Percentiles rank a stretch among this genome's conserved stretches.
phyloP scores from a whole-genome alignment of 2,329 filamentous ascomycete species.

The Lasiodiplodia citricola region DNA sequence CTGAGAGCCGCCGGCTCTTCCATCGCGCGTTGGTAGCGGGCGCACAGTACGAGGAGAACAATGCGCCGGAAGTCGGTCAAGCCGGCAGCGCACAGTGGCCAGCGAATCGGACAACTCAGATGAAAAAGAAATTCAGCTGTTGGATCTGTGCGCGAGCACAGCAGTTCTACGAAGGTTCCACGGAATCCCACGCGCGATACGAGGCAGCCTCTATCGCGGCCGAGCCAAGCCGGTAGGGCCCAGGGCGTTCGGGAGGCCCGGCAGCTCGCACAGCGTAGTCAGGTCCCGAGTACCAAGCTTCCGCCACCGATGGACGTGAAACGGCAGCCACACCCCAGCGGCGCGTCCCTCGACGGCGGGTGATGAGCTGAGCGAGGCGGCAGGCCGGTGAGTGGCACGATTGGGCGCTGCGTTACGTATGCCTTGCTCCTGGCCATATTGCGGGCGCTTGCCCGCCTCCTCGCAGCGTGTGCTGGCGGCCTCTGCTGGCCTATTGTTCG shows the following conservation, averaged over 20 bases:
- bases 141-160: neutral
- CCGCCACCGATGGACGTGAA: slow-evolving; percentile 13
- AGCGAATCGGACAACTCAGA: slow-evolving; percentile 7
- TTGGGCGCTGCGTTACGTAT: slow-evolving; percentile 17
- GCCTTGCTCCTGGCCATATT: slow-evolving; percentile 21
- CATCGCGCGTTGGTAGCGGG: neutral
- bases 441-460: slow-evolving; percentile 11
- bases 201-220: neutral
- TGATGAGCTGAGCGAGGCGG: neutral
- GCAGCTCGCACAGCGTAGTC: neutral
- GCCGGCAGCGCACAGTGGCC: neutral
- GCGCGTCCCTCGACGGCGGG: neutral
- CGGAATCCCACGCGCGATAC: slow-evolving; percentile 4
- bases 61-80: slow-evolving; percentile 17
- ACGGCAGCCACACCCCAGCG: slow-evolving; percentile 14
- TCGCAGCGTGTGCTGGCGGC: slow-evolving; percentile 2
- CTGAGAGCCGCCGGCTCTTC: slow-evolving; percentile 13
- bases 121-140: slow-evolving; percentile 15
- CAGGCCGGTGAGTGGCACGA: slow-evolving; percentile 5
- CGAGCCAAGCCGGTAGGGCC: neutral
- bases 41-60: slow-evolving; percentile 8
- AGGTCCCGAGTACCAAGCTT: slow-evolving; percentile 20
- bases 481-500: neutral
- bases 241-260: neutral
- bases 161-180: neutral